Evolutionary conservation across 2,329 filamentous ascomycete genomes (phyloP).

Genomic region (Stagonosporopsis vannaccii): DNA sequence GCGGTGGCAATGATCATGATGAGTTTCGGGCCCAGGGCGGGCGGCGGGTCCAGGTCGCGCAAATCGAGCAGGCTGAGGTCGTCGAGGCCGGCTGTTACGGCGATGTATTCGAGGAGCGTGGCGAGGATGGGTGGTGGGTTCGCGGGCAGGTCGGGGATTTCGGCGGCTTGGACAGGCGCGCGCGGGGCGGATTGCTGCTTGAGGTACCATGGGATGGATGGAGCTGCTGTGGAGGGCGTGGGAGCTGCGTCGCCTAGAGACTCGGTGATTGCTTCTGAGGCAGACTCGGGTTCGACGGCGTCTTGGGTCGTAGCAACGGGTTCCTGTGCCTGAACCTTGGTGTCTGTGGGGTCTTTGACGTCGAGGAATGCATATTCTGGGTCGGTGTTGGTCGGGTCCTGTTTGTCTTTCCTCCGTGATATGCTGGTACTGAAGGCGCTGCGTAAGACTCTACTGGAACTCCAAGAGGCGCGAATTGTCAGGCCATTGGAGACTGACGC

Average conservation of each 20-base stretch:
- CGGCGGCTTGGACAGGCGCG: constrained; percentile 58
- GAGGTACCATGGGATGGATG: constrained; percentile 80
- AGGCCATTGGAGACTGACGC: constrained; percentile 12
- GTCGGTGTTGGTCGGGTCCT: constrained; percentile 18
- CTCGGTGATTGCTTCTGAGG: constrained; percentile 2
- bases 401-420: constrained; percentile 20
- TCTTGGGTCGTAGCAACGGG: neutral
- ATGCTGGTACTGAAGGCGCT: constrained; percentile 33
- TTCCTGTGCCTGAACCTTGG: neutral
- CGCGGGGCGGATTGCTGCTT: constrained; percentile 54
- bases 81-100: constrained; percentile 85
- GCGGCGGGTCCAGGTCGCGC: constrained; percentile 81
- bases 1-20: constrained; percentile 94
- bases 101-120: constrained; percentile 77
- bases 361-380: constrained; percentile 25
- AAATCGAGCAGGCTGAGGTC: constrained; percentile 82
- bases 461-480: constrained; percentile 13
- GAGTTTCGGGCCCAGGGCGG: constrained; percentile 85
- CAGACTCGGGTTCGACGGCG: neutral
- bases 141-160: constrained; percentile 69
- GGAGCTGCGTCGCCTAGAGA: constrained; percentile 9
- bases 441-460: constrained; percentile 10
- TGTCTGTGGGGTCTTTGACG: neutral
- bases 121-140: constrained; percentile 75
- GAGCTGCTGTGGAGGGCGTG: constrained; percentile 12